Evolutionary conservation across 805 yeast species (phyloP).

Genomic region (Ogataea trehaloabstinens): DNA sequence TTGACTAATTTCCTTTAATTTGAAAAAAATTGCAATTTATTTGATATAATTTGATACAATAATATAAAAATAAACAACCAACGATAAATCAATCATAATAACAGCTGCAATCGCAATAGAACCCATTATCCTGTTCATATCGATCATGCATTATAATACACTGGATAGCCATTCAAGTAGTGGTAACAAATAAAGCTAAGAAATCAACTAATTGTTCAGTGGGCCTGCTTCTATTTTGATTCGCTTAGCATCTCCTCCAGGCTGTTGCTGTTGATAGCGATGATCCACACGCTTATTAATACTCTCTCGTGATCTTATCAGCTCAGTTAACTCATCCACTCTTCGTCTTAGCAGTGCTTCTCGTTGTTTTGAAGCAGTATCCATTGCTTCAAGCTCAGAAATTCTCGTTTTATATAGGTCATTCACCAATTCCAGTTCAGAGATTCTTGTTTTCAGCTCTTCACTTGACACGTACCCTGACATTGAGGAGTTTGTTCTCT

Average conservation of each 20-base stretch:
- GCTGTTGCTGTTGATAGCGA: slow-evolving; percentile 9
- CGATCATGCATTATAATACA: no score
- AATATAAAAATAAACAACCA: no score
- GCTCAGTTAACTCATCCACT: slow-evolving; percentile 40
- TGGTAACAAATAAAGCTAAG: no score
- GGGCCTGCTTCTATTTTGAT: slow-evolving; percentile 21
- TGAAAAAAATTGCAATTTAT: no score
- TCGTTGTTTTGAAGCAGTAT: slow-evolving; percentile 51
- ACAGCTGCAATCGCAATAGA: no score
- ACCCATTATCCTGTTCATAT: no score
- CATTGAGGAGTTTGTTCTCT: slow-evolving; percentile 15
- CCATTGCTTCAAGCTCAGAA: slow-evolving; percentile 74
- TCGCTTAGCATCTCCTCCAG: slow-evolving; percentile 19
- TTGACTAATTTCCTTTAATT: no score
- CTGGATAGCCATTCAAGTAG: no score
- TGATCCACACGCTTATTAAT: slow-evolving; percentile 10
- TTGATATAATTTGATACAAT: no score
- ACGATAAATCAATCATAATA: no score
- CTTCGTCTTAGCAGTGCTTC: slow-evolving; percentile 47
- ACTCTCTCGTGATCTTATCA: slow-evolving; percentile 10
- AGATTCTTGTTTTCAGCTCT: slow-evolving; percentile 68
- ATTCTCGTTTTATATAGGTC: slow-evolving; percentile 84
- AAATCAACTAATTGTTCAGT: no score
- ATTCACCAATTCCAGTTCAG: slow-evolving; percentile 87
- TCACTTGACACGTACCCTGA: slow-evolving; percentile 15